phyloP scores from a whole-genome alignment of 139 green algal species.

The Auxenochlorella pyrenoidosa region DNA sequence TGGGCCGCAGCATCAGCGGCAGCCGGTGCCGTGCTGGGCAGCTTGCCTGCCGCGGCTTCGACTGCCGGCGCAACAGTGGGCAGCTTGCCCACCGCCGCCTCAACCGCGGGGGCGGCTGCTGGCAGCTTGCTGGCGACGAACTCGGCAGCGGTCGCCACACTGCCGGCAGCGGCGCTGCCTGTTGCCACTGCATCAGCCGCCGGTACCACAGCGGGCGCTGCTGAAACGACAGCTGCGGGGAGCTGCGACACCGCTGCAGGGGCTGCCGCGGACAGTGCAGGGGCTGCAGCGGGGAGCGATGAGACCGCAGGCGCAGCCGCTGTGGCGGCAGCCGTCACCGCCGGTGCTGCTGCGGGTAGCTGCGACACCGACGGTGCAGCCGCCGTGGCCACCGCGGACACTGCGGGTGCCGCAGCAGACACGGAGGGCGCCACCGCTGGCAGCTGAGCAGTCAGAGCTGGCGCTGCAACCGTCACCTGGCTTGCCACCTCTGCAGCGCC shows the following conservation, averaged over 20 bases:
- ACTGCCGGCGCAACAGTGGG: not conserved
- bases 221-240: not conserved
- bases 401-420: not conserved
- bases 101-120: not conserved
- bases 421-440: not conserved
- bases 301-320: not conserved
- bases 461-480: not conserved
- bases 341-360: not conserved
- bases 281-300: not conserved
- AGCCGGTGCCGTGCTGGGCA: not conserved
- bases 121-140: not conserved
- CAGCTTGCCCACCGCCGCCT: not conserved
- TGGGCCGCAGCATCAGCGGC: constrained; percentile 1
- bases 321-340: not conserved
- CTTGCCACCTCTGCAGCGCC: constrained; percentile 22
- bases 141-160: not conserved
- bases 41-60: not conserved
- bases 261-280: not conserved
- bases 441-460: not conserved
- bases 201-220: not conserved
- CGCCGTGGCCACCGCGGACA: not conserved
- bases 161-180: not conserved
- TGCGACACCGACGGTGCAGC: not conserved
- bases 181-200: not conserved
- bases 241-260: not conserved